Evolutionary conservation across 2,329 filamentous ascomycete species (phyloP).

Genomic region (Colletotrichum tanaceti): DNA sequence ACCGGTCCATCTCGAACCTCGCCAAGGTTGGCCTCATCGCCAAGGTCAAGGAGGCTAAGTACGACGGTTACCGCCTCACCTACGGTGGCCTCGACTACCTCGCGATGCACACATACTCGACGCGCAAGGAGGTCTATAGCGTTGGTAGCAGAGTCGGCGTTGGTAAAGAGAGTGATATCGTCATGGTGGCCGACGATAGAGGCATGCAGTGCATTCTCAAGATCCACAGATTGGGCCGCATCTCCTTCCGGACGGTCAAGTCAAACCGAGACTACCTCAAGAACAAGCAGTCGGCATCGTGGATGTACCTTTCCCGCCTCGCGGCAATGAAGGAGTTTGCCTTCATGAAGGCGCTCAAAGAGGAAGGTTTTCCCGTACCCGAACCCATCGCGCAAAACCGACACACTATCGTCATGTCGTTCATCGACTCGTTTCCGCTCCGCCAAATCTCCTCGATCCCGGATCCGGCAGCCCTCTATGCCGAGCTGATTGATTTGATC

Average conservation of each 20-base stretch:
- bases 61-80: slow-evolving; percentile 95
- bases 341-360: slow-evolving; percentile 88
- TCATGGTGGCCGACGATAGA: slow-evolving; percentile 85
- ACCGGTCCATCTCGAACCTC: slow-evolving; percentile 87
- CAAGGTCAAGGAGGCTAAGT: slow-evolving; percentile 93
- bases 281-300: slow-evolving; percentile 81
- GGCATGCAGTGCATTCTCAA: slow-evolving; percentile 88
- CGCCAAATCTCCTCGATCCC: slow-evolving; percentile 88
- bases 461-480: slow-evolving; percentile 86
- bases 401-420: slow-evolving; percentile 95
- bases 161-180: slow-evolving; percentile 97
- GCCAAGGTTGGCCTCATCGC: slow-evolving; percentile 94
- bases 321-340: slow-evolving; percentile 94
- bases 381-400: slow-evolving; percentile 88
- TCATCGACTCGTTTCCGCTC: slow-evolving; percentile 92
- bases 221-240: slow-evolving; percentile 93
- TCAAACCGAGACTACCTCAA: slow-evolving; percentile 95
- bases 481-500: slow-evolving; percentile 89
- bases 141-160: slow-evolving; percentile 95
- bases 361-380: slow-evolving; percentile 90
- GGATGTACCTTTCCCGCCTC: slow-evolving; percentile 97
- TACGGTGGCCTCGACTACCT: slow-evolving; percentile 98
- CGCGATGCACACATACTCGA: slow-evolving; percentile 90
- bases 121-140: slow-evolving; percentile 84
- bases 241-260: slow-evolving; percentile 97